phyloP scores from a whole-genome alignment of 441 rosid genomes.

The Syzygium syzygioides region DNA sequence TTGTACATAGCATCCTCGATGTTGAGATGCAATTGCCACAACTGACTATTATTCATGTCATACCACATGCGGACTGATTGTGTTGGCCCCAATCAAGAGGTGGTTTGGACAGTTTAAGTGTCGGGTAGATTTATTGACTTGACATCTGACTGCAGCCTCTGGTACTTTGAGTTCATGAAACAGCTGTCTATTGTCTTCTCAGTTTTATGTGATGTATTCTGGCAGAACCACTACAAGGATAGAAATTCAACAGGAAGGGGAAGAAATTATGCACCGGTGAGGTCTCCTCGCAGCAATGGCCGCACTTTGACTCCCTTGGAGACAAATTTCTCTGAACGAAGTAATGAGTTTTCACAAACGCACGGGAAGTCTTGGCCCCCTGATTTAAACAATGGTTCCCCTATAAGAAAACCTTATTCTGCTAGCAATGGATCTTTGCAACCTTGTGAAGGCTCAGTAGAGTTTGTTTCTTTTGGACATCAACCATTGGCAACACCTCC shows the following conservation, averaged over 20 bases:
- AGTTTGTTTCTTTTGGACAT: slow-evolving; percentile 31
- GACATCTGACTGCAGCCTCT: background rate
- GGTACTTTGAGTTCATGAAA: background rate
- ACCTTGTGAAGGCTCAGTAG: slow-evolving; percentile 31
- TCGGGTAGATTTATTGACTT: background rate
- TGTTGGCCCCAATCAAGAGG: background rate
- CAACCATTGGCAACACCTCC: slow-evolving; percentile 13
- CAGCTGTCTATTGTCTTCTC: background rate
- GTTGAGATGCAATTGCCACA: background rate
- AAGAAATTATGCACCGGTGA: slow-evolving; percentile 37
- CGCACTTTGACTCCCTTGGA: slow-evolving; percentile 29
- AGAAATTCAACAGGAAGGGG: slow-evolving; percentile 36
- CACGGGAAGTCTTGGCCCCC: slow-evolving; percentile 35
- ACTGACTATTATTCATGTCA: background rate
- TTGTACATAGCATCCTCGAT: background rate
- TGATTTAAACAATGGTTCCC: slow-evolving; percentile 34
- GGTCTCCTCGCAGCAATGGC: slow-evolving; percentile 57
- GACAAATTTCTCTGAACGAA: slow-evolving; percentile 35
- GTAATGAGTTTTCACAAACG: slow-evolving; percentile 24
- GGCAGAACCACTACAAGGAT: slow-evolving; percentile 78
- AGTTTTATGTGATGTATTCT: slow-evolving; percentile 3
- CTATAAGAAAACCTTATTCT: slow-evolving; percentile 22
- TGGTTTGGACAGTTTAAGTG: background rate
- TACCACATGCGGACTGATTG: background rate
- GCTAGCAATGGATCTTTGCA: slow-evolving; percentile 36